A percentile compares a stretch with the other conserved stretches of the same genome.
Conservation (phyloP, 1,139 yeast species). For the Martiniozyma asiatica region DNA sequence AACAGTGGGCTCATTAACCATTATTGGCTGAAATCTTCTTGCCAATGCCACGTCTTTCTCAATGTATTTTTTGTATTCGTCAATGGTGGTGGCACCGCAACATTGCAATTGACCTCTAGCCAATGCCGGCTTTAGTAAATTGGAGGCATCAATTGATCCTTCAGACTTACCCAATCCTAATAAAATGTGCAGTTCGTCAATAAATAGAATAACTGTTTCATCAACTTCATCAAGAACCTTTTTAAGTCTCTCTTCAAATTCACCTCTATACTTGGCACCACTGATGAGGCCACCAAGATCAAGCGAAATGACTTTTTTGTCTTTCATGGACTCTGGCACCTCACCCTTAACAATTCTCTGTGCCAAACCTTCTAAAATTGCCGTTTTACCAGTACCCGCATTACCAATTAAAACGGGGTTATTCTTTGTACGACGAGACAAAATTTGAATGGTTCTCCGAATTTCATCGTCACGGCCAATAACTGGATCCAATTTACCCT, state of each 20-base stretch:
- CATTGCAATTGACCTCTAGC: constrained; percentile 91
- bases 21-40: constrained; percentile 84
- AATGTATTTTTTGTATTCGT: constrained; percentile 83
- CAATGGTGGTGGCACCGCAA: constrained; percentile 94
- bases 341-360: constrained; percentile 84
- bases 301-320: constrained; percentile 68
- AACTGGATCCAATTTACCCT: constrained; percentile 91
- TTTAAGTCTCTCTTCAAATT: constrained; percentile 85
- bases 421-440: constrained; percentile 85
- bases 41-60: constrained; percentile 98
- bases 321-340: constrained; percentile 88
- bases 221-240: constrained; percentile 79
- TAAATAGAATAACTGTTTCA: constrained; percentile 66
- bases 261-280: constrained; percentile 93
- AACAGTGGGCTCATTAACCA: constrained; percentile 83
- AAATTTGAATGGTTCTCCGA: constrained; percentile 79
- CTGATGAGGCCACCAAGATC: constrained; percentile 86
- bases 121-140: constrained; percentile 81
- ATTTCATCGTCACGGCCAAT: constrained; percentile 96
- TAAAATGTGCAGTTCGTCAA: constrained; percentile 85
- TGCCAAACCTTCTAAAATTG: constrained; percentile 92
- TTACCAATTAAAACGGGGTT: constrained; percentile 90
- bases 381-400: constrained; percentile 97
- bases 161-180: constrained; percentile 92
- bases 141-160: constrained; percentile 93